Evolutionary conservation across 202 grass and related monocot genomes (phyloP).

Genomic region (Bolboschoenoplectus hybrid): DNA sequence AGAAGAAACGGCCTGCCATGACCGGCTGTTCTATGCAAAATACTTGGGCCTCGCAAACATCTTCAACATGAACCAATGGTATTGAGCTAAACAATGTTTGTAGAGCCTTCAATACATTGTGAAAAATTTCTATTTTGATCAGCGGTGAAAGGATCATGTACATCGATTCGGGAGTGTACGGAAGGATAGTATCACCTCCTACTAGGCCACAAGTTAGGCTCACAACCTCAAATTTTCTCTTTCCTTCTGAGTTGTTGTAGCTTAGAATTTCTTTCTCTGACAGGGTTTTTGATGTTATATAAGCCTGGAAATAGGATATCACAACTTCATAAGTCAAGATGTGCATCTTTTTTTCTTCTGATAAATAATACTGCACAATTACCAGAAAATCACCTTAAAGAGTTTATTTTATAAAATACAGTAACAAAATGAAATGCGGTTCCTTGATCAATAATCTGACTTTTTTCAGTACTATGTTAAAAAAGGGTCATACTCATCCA

Average conservation of each 20-base stretch:
- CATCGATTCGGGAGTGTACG: constrained; percentile 31
- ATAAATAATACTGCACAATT: neutral
- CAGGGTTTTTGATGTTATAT: constrained; percentile 52
- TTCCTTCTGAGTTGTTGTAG: constrained; percentile 39
- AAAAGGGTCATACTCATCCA: neutral
- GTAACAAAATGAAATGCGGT: neutral
- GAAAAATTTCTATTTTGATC: constrained; percentile 7
- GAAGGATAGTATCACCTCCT: constrained; percentile 60
- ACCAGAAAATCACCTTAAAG: neutral
- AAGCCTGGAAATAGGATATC: constrained; percentile 35
- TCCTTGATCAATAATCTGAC: neutral
- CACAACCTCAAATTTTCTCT: constrained; percentile 51
- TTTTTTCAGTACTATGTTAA: neutral
- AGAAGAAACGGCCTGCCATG: constrained; percentile 69
- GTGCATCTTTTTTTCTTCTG: neutral
- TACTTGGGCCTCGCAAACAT: constrained; percentile 59
- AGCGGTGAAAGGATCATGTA: constrained; percentile 45
- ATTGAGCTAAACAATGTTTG: constrained; percentile 59
- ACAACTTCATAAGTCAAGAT: neutral
- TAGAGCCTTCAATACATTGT: constrained; percentile 44
- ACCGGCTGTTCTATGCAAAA: constrained; percentile 61
- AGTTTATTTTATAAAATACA: neutral
- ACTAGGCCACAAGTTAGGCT: constrained; percentile 52
- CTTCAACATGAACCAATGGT: constrained; percentile 61
- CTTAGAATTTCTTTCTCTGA: constrained; percentile 55